Conservation (phyloP, 164 flowering plant species). For the Magnolia officinalis region DNA sequence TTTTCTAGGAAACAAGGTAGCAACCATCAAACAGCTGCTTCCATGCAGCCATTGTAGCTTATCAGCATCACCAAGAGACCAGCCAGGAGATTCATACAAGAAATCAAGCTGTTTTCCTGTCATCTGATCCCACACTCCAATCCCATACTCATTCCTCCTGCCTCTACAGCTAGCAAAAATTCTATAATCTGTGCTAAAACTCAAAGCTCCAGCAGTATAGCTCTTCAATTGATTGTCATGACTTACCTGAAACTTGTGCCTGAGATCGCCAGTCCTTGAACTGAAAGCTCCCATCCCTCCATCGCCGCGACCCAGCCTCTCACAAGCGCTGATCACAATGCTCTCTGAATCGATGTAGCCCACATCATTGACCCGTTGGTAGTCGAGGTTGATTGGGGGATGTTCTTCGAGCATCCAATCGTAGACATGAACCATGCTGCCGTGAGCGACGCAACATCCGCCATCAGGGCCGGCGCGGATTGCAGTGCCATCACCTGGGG, state of each 20-base stretch:
- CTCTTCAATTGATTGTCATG: conserved; percentile 70
- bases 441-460: conserved; percentile 87
- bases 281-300: conserved; percentile 85
- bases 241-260: conserved; percentile 54
- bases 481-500: conserved; percentile 84
- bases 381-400: conserved; percentile 62
- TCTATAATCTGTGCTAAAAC: conserved; percentile 41
- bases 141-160: conserved; percentile 81
- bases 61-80: conserved; percentile 88
- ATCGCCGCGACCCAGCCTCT: conserved; percentile 55
- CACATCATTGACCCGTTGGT: conserved; percentile 75
- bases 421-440: conserved; percentile 78
- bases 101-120: conserved; percentile 83
- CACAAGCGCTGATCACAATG: conserved; percentile 59
- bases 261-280: conserved; percentile 54
- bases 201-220: conserved; percentile 73
- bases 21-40: conserved; percentile 63
- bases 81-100: conserved; percentile 69
- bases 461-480: conserved; percentile 85
- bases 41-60: conserved; percentile 72
- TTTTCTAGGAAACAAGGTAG: conserved; percentile 79
- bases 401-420: conserved; percentile 85
- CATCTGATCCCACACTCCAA: conserved; percentile 82
- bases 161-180: conserved; percentile 81
- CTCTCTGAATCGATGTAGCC: conserved; percentile 55